Percentiles rank a stretch among this genome's conserved stretches.
These are phyloP conservation scores for Phyllachora maydis DNA, from an alignment of 2,329 filamentous ascomycete species.

Conservation along the genomic window DNA sequence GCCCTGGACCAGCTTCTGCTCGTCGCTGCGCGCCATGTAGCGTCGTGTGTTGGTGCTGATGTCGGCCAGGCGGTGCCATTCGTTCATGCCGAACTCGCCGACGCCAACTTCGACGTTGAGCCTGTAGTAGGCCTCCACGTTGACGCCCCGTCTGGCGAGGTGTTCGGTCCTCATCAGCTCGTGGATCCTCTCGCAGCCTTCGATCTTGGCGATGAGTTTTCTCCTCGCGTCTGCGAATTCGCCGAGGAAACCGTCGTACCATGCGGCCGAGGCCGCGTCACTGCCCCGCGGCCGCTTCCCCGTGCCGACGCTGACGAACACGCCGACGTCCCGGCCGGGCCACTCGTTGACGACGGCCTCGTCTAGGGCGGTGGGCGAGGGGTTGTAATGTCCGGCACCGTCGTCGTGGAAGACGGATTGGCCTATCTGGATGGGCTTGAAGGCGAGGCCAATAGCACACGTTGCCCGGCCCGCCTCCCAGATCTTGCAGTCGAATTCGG, in stretches of 20 bases:
- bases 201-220: slow-evolving; percentile 75
- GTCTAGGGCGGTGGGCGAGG: slow-evolving; percentile 64
- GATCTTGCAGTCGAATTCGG: slow-evolving; percentile 85
- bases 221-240: slow-evolving; percentile 81
- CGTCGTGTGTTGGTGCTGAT: slow-evolving; percentile 82
- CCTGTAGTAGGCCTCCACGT: slow-evolving; percentile 78
- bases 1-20: slow-evolving; percentile 58
- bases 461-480: slow-evolving; percentile 97
- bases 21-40: slow-evolving; percentile 54
- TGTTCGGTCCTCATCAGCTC: slow-evolving; percentile 67
- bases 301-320: slow-evolving; percentile 88
- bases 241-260: slow-evolving; percentile 88
- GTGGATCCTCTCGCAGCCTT: slow-evolving; percentile 84
- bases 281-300: slow-evolving; percentile 52
- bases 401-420: slow-evolving; percentile 91
- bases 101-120: slow-evolving; percentile 95
- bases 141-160: slow-evolving; percentile 57
- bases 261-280: slow-evolving; percentile 54
- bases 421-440: slow-evolving; percentile 88
- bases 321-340: slow-evolving; percentile 80
- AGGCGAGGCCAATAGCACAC: slow-evolving; percentile 72
- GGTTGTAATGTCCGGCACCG: slow-evolving; percentile 80
- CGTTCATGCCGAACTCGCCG: slow-evolving; percentile 96
- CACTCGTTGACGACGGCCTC: slow-evolving; percentile 86
- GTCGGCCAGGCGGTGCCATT: slow-evolving; percentile 84